phyloP scores from a whole-genome alignment of 176 grass and related monocot species.

The Oryza glumipatula region DNA sequence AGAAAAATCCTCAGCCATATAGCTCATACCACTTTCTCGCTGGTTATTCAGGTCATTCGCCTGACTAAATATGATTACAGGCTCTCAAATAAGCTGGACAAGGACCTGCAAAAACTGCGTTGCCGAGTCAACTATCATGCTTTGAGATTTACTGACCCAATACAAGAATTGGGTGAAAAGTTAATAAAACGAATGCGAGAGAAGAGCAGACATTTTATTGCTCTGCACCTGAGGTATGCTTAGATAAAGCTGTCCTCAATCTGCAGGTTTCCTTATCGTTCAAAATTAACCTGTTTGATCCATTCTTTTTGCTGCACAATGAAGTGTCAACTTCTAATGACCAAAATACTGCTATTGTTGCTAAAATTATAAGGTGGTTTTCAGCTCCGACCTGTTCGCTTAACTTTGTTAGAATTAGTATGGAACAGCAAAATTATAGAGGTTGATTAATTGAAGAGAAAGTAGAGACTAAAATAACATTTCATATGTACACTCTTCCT shows the following conservation, averaged over 20 bases:
- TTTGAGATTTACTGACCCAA: constrained; percentile 78
- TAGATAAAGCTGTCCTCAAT: constrained; percentile 19
- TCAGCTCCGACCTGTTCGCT: background rate
- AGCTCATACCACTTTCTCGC: constrained; percentile 31
- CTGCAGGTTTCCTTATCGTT: constrained; percentile 32
- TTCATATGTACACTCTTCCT: background rate
- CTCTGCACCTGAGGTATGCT: constrained; percentile 90
- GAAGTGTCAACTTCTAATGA: background rate
- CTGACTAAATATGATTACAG: constrained; percentile 98
- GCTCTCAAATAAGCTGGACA: constrained; percentile 86
- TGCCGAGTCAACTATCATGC: constrained; percentile 95
- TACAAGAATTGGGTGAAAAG: constrained; percentile 73
- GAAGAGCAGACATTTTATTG: constrained; percentile 86
- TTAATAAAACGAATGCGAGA: constrained; percentile 75
- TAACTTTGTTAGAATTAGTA: constrained; percentile 8
- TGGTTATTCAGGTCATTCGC: constrained; percentile 77
- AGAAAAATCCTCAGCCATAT: constrained; percentile 21
- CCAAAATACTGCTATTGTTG: background rate
- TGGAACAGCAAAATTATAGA: background rate
- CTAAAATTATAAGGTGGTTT: constrained; percentile 26
- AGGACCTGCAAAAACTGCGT: constrained; percentile 84
- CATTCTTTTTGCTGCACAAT: constrained; percentile 1
- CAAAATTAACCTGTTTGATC: constrained; percentile 1
- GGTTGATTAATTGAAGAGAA: background rate
- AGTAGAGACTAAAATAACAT: background rate